phyloP scores from a whole-genome alignment of 108 stramenopile species.

The Licmophora abbreviata region DNA sequence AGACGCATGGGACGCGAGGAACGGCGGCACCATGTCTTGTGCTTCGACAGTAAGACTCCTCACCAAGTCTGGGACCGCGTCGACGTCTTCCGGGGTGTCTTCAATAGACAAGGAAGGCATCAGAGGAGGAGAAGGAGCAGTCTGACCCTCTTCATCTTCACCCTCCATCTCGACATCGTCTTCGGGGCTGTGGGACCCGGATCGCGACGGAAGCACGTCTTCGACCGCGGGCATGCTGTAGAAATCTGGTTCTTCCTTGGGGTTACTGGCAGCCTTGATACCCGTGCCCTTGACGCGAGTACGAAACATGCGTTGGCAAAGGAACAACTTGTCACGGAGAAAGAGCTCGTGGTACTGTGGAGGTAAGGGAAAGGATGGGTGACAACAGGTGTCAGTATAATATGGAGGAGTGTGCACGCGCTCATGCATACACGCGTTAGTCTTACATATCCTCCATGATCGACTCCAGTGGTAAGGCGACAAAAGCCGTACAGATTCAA shows the following conservation, averaged over 20 bases:
- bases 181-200: too few relatives aligned
- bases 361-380: too few relatives aligned
- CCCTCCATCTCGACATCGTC: neutral
- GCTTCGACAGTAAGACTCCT: neutral
- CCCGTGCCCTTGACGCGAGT: constrained; percentile 54
- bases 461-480: constrained; percentile 33
- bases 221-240: constrained; percentile 2
- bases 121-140: neutral
- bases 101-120: neutral
- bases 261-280: constrained; percentile 7
- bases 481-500: constrained; percentile 59
- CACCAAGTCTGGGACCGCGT: too few relatives aligned
- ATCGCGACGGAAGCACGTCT: neutral
- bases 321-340: constrained; percentile 38
- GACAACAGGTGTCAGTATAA: too few relatives aligned
- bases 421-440: too few relatives aligned
- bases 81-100: neutral
- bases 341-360: constrained; percentile 80
- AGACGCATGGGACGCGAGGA: too few relatives aligned
- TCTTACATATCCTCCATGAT: constrained; percentile 38
- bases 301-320: constrained; percentile 41
- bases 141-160: neutral
- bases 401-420: too few relatives aligned
- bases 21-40: neutral
- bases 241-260: constrained; percentile 2